These are phyloP conservation scores for Leucocoprinus sp. DNA, from an alignment of 768 basidiomycete species.

Conservation along the genomic window DNA sequence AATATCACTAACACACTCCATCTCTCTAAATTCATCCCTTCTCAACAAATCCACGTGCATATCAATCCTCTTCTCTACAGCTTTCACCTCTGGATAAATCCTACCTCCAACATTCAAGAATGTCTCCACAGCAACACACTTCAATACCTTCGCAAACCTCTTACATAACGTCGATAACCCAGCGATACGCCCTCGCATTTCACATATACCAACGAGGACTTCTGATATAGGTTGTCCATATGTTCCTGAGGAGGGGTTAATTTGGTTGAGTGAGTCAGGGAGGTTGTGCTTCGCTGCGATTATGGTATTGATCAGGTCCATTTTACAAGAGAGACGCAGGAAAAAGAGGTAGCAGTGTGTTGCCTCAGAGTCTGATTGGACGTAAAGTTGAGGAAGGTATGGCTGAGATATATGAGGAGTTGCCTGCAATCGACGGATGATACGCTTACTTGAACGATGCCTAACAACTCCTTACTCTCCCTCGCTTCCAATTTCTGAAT, in stretches of 20 bases:
- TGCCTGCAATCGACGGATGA: not conserved
- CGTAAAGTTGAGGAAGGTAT: constrained; percentile 85
- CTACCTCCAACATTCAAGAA: constrained; percentile 77
- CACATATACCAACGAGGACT: constrained; percentile 87
- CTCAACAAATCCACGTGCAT: constrained; percentile 82
- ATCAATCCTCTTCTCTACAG: constrained; percentile 87
- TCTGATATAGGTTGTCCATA: constrained; percentile 64
- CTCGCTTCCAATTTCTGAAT: constrained; percentile 76
- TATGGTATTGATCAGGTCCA: constrained; percentile 76
- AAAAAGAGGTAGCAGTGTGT: constrained; percentile 90
- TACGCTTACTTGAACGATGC: constrained; percentile 65
- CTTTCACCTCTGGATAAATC: constrained; percentile 74
- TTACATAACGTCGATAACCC: constrained; percentile 78
- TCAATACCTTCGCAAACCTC: constrained; percentile 80
- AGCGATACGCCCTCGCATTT: constrained; percentile 84
- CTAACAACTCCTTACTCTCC: constrained; percentile 72
- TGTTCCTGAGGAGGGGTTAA: not conserved
- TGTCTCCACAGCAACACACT: constrained; percentile 71
- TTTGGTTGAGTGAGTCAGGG: constrained; percentile 67
- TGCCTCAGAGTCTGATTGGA: constrained; percentile 83
- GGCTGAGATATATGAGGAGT: constrained; percentile 37
- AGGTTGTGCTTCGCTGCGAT: constrained; percentile 79
- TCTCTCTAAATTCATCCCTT: constrained; percentile 85
- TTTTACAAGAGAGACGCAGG: constrained; percentile 79
- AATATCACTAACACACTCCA: constrained; percentile 89